Base-by-base conservation (phyloP, 2,329 filamentous ascomycete genomes). In the Beauveria sp. region DNA sequence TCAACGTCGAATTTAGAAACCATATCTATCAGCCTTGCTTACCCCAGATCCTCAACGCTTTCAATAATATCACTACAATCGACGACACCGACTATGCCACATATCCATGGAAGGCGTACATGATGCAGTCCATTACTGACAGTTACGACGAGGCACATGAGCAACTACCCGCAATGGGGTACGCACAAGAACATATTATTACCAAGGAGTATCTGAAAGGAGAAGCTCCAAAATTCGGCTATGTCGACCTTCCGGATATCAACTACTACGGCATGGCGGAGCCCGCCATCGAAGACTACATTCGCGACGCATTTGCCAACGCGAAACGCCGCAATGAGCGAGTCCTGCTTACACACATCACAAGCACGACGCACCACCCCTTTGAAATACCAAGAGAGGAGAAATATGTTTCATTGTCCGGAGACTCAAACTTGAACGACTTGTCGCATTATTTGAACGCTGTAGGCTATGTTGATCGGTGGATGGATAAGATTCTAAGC, bases 11-110 rank as follows among this genome's bases (percentile, higher is more conserved):
- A 61, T 73, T 71, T 55, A 63, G 69, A 6, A 69, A 77, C 30
- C 72, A 77, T 56, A 68, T 78, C n/a, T 79, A 79, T 62, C 75
- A 79, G 50, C 77, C 77, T 0, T 79, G 77, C 51, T 60, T 79
- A 47, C 73, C 77, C 0, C 77, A 75, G 10, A 63, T 74, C 18
- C 64, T 75, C 7, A 67, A 75, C 5, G 69, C 69, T 18, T 59
- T 76, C 57, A 75, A 73, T 50, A n/a, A 63, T 1, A 60, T 70
- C 2, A 65, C 66, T 16, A 61, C 46, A 40, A 30, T 18, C 2
- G 59, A 59, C 2, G 52, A 55, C 1, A 59, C 62, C 12, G 67
- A 65, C 24, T 73, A 66, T 52, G 64, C 66, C 2, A 57, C 64
- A 2, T 67, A 63, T n/a, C 67, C 66, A 4, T 75, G 73, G 73